Percentiles rank a stretch among this genome's conserved stretches.
Conservation (phyloP, 345 rosid genomes). For the Noccaea bulbosa region DNA sequence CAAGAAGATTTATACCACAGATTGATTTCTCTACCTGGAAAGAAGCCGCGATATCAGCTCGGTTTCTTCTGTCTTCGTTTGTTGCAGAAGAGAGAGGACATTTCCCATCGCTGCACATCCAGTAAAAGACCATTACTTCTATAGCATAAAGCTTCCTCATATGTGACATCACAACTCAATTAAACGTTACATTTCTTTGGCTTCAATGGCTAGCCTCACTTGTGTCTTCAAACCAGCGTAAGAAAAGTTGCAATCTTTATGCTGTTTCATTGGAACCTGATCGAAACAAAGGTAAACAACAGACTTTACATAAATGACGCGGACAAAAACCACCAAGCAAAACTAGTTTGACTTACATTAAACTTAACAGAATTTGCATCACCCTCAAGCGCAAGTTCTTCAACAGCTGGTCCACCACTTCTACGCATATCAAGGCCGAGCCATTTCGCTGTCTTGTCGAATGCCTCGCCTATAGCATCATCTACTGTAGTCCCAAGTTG, state of each 20-base stretch:
- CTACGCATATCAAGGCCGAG: conserved; percentile 91
- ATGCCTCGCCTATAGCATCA: conserved; percentile 98
- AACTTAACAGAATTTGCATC: conserved; percentile 74
- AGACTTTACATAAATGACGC: background rate
- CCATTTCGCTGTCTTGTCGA: conserved; percentile 95
- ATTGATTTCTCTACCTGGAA: conserved; percentile 65
- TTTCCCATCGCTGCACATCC: conserved; percentile 60
- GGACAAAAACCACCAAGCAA: background rate
- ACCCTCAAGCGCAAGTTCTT: conserved; percentile 91
- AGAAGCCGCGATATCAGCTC: conserved; percentile 96
- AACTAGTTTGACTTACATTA: conserved; percentile 53
- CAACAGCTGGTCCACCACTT: conserved; percentile 96
- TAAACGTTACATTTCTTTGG: conserved; percentile 69
- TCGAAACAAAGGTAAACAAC: conserved; percentile 22
- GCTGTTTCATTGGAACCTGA: conserved; percentile 87
- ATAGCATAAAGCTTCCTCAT: background rate
- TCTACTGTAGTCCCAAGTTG: conserved; percentile 93
- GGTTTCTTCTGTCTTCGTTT: conserved; percentile 65
- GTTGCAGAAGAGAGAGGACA: conserved; percentile 73
- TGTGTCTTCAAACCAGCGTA: conserved; percentile 98
- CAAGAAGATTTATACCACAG: conserved; percentile 10
- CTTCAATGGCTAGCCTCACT: conserved; percentile 87
- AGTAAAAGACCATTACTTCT: conserved; percentile 21
- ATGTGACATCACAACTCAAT: conserved; percentile 14
- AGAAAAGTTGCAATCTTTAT: conserved; percentile 93